phyloP scores from a whole-genome alignment of 768 basidiomycete genomes.

The Harrya chromipes region DNA sequence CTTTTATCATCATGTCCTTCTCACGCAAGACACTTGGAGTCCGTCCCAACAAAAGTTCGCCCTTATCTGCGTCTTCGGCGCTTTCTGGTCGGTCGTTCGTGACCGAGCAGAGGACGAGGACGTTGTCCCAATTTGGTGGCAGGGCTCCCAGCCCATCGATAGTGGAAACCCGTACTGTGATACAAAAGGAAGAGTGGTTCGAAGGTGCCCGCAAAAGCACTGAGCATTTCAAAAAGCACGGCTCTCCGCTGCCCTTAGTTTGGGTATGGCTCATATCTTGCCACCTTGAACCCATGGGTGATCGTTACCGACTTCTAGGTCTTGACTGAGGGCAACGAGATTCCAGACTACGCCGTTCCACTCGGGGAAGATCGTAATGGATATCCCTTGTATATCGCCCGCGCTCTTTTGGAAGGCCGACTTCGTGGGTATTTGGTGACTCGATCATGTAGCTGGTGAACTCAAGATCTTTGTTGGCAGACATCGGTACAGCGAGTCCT shows the following conservation, averaged over 20 bases:
- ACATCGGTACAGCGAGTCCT: conserved; percentile 33
- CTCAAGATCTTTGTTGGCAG: conserved; percentile 13
- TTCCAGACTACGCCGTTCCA: conserved; percentile 33
- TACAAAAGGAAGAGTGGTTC: conserved; percentile 30
- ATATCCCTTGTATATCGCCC: conserved; percentile 26
- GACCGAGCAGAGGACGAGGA: conserved; percentile 15
- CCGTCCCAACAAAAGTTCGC: conserved; percentile 5
- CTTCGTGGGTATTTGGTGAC: conserved; percentile 23
- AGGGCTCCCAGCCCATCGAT: conserved; percentile 14
- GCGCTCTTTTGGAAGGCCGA: conserved; percentile 30
- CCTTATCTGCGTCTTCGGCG: conserved; percentile 5
- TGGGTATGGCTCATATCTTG: conserved; percentile 22
- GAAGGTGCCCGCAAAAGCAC: conserved; percentile 29
- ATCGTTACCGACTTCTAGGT: conserved; percentile 11
- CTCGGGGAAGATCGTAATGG: conserved; percentile 33
- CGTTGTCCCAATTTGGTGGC: conserved; percentile 14
- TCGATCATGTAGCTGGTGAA: too few relatives aligned
- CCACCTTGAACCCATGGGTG: neutral
- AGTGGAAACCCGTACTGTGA: conserved; percentile 10
- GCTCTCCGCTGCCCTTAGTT: conserved; percentile 30
- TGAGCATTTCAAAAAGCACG: conserved; percentile 24
- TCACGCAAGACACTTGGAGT: conserved; percentile 2
- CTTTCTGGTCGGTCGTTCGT: neutral
- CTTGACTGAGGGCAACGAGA: conserved; percentile 27
- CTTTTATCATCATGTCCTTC: conserved; percentile 18